Evolutionary conservation across 805 yeast genomes (phyloP).

Genomic region (Yarrowia sp.): DNA sequence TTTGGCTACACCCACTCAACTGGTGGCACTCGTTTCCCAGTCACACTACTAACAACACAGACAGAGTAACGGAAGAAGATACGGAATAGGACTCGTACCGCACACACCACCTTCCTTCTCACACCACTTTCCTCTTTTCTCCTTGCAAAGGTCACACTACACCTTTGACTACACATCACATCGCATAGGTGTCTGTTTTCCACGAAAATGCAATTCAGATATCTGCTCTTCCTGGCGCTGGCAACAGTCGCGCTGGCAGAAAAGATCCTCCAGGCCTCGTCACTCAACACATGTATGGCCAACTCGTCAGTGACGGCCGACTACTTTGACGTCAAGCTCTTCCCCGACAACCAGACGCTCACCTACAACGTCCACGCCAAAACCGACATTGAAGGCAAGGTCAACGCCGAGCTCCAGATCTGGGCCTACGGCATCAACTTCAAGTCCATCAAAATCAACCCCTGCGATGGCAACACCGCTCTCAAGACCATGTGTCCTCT

Average conservation of each 20-base stretch:
- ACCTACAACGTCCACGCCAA: slow-evolving; percentile 72
- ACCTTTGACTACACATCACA: slow-evolving; percentile 1
- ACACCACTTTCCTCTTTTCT: neutral
- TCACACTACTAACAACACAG: slow-evolving; percentile 21
- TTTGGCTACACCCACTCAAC: slow-evolving; percentile 2
- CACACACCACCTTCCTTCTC: neutral
- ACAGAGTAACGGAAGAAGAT: neutral
- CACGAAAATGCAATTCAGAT: slow-evolving; percentile 25
- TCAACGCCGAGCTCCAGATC: slow-evolving; percentile 72
- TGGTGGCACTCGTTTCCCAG: slow-evolving; percentile 35
- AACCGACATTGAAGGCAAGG: slow-evolving; percentile 69
- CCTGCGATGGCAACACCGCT: slow-evolving; percentile 58
- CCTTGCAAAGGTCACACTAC: neutral
- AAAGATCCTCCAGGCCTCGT: slow-evolving; percentile 61
- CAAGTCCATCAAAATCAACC: slow-evolving; percentile 62
- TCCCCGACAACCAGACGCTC: slow-evolving; percentile 73
- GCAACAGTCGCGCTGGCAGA: slow-evolving; percentile 15
- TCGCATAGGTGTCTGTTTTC: slow-evolving; percentile 1
- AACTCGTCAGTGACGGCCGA: slow-evolving; percentile 74
- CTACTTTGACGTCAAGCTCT: slow-evolving; percentile 74
- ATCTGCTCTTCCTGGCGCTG: slow-evolving; percentile 33
- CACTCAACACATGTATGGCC: slow-evolving; percentile 87
- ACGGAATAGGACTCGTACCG: no score
- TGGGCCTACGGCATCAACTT: slow-evolving; percentile 86
- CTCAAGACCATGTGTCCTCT: slow-evolving; percentile 93